Conservation (phyloP, 345 rosid genomes). For the Camelina neglecta region DNA sequence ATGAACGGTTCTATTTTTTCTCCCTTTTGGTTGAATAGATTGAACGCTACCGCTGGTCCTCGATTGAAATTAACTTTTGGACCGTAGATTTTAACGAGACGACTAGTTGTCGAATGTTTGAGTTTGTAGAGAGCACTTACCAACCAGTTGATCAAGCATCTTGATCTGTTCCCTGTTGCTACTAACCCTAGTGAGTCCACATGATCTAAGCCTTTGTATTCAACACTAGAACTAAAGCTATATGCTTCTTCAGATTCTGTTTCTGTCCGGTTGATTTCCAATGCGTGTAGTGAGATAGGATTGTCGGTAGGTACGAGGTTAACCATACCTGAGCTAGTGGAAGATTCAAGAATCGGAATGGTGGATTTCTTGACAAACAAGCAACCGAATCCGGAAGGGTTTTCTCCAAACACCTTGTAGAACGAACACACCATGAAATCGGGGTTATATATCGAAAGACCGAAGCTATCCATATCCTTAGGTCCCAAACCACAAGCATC, state of each 20-base stretch:
- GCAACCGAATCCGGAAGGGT: too few relatives aligned
- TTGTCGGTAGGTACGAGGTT: conserved; percentile 64
- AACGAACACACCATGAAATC: conserved; percentile 88
- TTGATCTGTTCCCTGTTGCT: conserved; percentile 65
- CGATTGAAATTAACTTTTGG: conserved; percentile 83
- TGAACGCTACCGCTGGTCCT: conserved; percentile 88
- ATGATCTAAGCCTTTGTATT: conserved; percentile 72
- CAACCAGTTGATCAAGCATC: conserved; percentile 91
- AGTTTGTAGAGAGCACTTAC: conserved; percentile 82
- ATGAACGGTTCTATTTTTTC: conserved; percentile 77
- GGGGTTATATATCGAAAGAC: conserved; percentile 80
- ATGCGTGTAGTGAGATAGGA: conserved; percentile 44
- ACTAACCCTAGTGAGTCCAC: conserved; percentile 74
- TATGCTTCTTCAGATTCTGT: conserved; percentile 41
- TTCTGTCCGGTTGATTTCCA: conserved; percentile 31
- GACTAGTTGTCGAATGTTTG: conserved; percentile 58
- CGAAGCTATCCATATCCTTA: conserved; percentile 95
- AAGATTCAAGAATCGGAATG: too few relatives aligned
- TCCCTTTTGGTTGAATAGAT: conserved; percentile 82
- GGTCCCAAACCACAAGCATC: conserved; percentile 96
- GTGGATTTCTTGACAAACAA: too few relatives aligned
- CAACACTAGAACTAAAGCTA: conserved; percentile 37
- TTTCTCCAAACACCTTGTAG: conserved; percentile 57
- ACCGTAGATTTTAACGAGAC: conserved; percentile 77
- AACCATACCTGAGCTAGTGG: conserved; percentile 64